Conservation (phyloP, 495 filamentous ascomycete genomes). For the Xylaria scruposa region DNA sequence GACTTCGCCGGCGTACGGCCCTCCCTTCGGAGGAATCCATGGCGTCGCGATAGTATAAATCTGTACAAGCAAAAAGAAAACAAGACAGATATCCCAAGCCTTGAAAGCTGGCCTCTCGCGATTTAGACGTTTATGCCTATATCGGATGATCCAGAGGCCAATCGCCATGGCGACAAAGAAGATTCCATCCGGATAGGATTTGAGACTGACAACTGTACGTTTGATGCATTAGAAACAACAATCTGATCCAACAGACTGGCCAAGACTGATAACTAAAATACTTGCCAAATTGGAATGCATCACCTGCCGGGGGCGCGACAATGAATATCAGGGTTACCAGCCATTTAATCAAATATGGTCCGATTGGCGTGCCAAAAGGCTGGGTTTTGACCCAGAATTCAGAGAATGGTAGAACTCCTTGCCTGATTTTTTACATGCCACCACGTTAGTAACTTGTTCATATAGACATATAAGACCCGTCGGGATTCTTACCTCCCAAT, state of each 20-base stretch:
- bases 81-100: conserved; percentile 60
- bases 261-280: neutral
- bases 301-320: conserved; percentile 68
- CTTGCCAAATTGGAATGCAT: conserved; percentile 68
- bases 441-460: conserved; percentile 5
- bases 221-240: neutral
- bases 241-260: neutral
- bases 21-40: conserved; percentile 68
- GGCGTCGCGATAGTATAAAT: conserved; percentile 66
- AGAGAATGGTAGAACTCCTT: conserved; percentile 70
- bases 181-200: conserved; percentile 57
- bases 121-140: conserved; percentile 53
- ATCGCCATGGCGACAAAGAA: conserved; percentile 62
- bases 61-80: conserved; percentile 62
- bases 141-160: conserved; percentile 61
- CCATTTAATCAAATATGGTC: conserved; percentile 66
- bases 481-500: conserved; percentile 53
- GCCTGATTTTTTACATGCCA: conserved; percentile 43
- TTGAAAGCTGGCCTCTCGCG: conserved; percentile 54
- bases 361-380: conserved; percentile 68
- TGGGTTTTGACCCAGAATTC: conserved; percentile 68
- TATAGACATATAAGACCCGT: neutral
- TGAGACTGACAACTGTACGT: conserved; percentile 60
- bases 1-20: conserved; percentile 63
- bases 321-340: conserved; percentile 67